These are phyloP conservation scores for Corymbia calophylla DNA, from an alignment of 441 rosid species.

Conservation along the genomic window DNA sequence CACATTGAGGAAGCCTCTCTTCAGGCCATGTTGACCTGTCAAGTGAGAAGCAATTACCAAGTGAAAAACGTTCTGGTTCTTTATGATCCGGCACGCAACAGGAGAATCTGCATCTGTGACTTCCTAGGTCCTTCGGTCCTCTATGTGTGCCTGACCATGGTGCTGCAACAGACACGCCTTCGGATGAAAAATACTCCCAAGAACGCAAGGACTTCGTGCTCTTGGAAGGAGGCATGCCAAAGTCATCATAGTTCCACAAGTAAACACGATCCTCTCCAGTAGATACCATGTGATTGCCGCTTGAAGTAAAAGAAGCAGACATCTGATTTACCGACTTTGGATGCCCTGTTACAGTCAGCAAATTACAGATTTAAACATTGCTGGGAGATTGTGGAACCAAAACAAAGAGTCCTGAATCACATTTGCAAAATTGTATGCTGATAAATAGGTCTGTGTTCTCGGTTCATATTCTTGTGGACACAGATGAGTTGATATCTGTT, in stretches of 20 bases:
- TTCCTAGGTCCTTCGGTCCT: background rate
- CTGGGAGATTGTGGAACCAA: background rate
- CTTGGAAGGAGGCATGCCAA: constrained; percentile 23
- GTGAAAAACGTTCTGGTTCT: constrained; percentile 36
- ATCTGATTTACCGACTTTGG: constrained; percentile 58
- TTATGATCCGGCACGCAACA: constrained; percentile 4
- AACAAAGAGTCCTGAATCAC: background rate
- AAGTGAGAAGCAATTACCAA: constrained; percentile 42
- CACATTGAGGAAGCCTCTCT: constrained; percentile 56
- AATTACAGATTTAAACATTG: background rate
- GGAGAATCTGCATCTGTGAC: constrained; percentile 2
- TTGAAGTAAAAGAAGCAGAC: constrained; percentile 69
- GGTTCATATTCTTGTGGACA: background rate
- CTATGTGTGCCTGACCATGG: constrained; percentile 46
- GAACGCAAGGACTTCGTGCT: constrained; percentile 36
- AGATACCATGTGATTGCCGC: constrained; percentile 74
- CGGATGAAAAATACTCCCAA: constrained; percentile 60
- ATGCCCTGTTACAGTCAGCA: constrained; percentile 33
- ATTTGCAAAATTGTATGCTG: background rate
- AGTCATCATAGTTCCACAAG: constrained; percentile 53
- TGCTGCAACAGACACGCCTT: constrained; percentile 53
- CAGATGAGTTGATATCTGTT: background rate
- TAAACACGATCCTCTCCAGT: constrained; percentile 74
- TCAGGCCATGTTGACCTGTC: constrained; percentile 84
- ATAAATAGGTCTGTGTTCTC: background rate